Conservation (phyloP, 345 rosid species). For the Firmiana major region DNA sequence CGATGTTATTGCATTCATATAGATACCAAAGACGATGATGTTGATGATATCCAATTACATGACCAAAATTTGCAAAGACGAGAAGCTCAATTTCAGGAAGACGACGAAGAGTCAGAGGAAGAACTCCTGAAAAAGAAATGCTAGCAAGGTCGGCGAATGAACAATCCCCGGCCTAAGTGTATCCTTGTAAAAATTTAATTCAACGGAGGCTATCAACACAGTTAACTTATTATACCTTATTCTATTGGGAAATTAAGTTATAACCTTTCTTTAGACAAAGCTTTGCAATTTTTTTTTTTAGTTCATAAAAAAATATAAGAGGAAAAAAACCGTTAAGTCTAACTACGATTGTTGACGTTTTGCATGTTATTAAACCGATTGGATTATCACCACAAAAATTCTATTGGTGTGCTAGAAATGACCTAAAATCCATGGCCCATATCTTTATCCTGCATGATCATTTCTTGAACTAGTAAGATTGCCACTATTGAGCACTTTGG, state of each 20-base stretch:
- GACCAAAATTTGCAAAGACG: constrained; percentile 10
- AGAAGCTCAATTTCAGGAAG: background rate
- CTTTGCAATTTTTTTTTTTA: too few relatives aligned
- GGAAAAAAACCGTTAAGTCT: too few relatives aligned
- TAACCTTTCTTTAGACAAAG: too few relatives aligned
- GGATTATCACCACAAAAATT: background rate
- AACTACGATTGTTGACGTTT: too few relatives aligned
- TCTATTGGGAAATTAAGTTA: background rate
- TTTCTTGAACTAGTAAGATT: background rate
- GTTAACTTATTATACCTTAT: background rate
- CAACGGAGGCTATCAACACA: background rate
- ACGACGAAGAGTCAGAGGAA: background rate
- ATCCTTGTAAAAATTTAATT: background rate
- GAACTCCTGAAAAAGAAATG: background rate
- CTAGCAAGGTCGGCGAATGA: background rate
- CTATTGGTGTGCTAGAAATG: background rate
- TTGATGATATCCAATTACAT: constrained; percentile 6
- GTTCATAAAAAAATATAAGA: too few relatives aligned
- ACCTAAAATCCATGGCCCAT: background rate
- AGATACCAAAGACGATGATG: constrained; percentile 36
- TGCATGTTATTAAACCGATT: too few relatives aligned
- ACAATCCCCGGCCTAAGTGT: background rate
- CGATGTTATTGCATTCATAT: constrained; percentile 32
- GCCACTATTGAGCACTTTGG: background rate
- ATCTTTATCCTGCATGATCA: background rate